Conservation (phyloP, 2,329 filamentous ascomycete species). For the Proliferodiscus dingleyae region DNA sequence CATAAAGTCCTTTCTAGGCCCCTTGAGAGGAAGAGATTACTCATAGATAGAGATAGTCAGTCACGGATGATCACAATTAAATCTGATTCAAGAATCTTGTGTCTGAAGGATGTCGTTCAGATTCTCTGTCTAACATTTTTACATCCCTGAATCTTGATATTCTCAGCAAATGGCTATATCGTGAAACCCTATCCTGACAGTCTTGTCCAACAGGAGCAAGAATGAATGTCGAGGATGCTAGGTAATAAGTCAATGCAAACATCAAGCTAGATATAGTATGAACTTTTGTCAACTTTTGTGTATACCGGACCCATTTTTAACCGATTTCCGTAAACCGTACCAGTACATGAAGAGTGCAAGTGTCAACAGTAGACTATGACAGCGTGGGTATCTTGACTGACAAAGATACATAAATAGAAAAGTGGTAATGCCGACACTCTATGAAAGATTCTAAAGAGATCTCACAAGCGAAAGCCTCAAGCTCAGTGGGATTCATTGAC, state of each 20-base stretch:
- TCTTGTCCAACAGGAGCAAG: slow-evolving; percentile 19
- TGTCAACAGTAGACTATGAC: not conserved
- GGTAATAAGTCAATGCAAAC: slow-evolving; percentile 2
- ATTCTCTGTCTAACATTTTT: slow-evolving; percentile 3
- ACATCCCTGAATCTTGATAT: slow-evolving; percentile 6
- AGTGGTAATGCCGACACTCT: slow-evolving; percentile 1
- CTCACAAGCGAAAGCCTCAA: slow-evolving; percentile 1
- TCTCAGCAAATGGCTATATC: slow-evolving; percentile 2
- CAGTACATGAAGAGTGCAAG: not conserved
- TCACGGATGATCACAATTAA: too few species aligned
- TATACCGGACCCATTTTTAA: not conserved
- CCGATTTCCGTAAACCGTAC: not conserved
- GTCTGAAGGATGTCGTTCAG: not conserved
- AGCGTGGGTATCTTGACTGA: not conserved
- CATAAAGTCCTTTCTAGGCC: too few species aligned
- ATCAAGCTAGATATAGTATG: slow-evolving; percentile 5
- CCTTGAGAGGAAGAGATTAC: too few species aligned
- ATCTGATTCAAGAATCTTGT: too few species aligned
- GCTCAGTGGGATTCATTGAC: slow-evolving; percentile 13
- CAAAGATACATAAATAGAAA: not conserved
- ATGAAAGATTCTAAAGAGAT: not conserved
- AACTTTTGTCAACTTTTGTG: too few species aligned
- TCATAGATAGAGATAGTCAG: too few species aligned
- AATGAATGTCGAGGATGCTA: slow-evolving; percentile 11
- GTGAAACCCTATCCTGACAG: slow-evolving; percentile 16